Percentiles rank a stretch among this genome's conserved stretches.
These are phyloP conservation scores for Spongiforma sp. DNA, from an alignment of 1,284 basidiomycete genomes.

Conservation along the genomic window DNA sequence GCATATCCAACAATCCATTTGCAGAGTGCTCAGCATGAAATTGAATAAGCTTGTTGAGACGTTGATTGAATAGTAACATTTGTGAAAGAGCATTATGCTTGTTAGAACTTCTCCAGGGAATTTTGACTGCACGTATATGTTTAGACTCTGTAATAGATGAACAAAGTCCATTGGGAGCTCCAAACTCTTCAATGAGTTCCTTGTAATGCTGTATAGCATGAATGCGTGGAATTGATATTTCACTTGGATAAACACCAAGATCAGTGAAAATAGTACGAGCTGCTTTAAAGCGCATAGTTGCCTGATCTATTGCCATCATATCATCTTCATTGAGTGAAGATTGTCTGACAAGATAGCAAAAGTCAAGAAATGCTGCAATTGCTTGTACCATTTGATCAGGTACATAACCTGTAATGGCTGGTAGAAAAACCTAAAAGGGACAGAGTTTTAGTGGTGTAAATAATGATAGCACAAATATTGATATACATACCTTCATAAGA, in stretches of 20 bases:
- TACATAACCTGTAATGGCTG: constrained; percentile 6
- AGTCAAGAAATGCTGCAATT: constrained; percentile 13
- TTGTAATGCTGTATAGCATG: background rate
- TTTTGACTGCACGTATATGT: background rate
- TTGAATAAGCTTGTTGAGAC: background rate
- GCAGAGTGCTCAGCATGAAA: background rate
- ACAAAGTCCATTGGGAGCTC: background rate
- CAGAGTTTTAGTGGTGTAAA: background rate
- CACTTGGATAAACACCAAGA: background rate
- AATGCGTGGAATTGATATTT: background rate
- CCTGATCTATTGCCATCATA: background rate
- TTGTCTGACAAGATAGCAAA: constrained; percentile 9
- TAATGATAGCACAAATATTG: background rate
- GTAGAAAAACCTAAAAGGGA: background rate
- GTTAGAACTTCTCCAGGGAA: background rate
- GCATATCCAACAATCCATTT: background rate
- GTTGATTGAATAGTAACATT: background rate
- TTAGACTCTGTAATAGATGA: background rate
- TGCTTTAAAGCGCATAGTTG: background rate
- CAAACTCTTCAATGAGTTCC: background rate
- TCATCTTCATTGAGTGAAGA: background rate
- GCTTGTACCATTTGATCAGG: constrained; percentile 13
- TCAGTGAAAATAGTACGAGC: background rate
- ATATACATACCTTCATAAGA: background rate
- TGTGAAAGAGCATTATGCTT: background rate